These are phyloP conservation scores for Hanseniaspora nectarophila DNA, from an alignment of 805 yeast species.

Conservation along the genomic window DNA sequence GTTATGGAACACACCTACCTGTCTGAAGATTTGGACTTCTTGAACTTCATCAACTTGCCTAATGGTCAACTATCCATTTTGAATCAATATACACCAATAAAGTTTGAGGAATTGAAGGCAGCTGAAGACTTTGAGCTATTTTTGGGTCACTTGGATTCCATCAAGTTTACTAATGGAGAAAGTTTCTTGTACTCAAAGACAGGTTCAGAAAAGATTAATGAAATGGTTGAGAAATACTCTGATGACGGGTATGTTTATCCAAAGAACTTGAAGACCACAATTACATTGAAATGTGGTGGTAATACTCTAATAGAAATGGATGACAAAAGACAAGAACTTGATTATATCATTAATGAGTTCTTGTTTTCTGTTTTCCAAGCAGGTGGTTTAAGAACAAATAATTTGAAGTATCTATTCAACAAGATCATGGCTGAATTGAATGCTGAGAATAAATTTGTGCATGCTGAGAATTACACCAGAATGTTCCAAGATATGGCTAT, in stretches of 20 bases:
- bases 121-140: slow-evolving; percentile 23
- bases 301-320: slow-evolving; percentile 24
- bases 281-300: slow-evolving; percentile 27
- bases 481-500: slow-evolving; percentile 9
- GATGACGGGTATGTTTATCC: slow-evolving; percentile 6
- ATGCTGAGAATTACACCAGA: background rate
- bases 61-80: slow-evolving; percentile 22
- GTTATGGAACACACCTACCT: slow-evolving; percentile 19
- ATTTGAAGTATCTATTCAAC: background rate
- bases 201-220: slow-evolving; percentile 15
- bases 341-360: slow-evolving; percentile 23
- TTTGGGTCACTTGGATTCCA: slow-evolving; percentile 24
- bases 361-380: slow-evolving; percentile 14
- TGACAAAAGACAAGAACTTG: slow-evolving; percentile 22
- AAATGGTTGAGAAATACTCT: background rate
- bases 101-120: slow-evolving; percentile 16
- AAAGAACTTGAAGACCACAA: slow-evolving; percentile 21
- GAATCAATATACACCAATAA: slow-evolving; percentile 22
- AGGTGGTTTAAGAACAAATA: slow-evolving; percentile 8
- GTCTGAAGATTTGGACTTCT: slow-evolving; percentile 23
- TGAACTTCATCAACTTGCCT: slow-evolving; percentile 24
- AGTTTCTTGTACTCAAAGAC: slow-evolving; percentile 24
- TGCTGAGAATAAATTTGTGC: background rate
- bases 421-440: background rate
- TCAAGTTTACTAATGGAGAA: slow-evolving; percentile 27